phyloP scores from a whole-genome alignment of 148 eudicot species.

The Fallopia convolvulus region DNA sequence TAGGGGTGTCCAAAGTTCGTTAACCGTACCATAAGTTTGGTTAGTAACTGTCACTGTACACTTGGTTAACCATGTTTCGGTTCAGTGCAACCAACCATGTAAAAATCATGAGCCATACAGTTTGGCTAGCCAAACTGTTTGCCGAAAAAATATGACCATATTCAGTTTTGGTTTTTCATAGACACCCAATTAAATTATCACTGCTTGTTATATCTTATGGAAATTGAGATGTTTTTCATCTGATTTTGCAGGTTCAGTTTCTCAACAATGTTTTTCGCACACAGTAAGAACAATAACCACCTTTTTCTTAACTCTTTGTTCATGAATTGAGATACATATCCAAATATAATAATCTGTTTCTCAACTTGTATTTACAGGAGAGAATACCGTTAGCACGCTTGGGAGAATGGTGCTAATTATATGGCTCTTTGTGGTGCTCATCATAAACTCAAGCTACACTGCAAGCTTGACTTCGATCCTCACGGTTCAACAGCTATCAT shows the following conservation, averaged over 20 bases:
- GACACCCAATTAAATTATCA: no score
- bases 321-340: background rate
- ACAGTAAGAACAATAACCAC: conserved; percentile 37
- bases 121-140: no score
- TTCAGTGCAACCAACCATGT: no score
- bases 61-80: no score
- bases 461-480: conserved; percentile 90
- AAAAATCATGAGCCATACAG: no score
- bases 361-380: conserved; percentile 38
- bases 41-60: no score
- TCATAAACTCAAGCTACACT: conserved; percentile 81
- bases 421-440: conserved; percentile 82
- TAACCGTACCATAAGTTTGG: no score
- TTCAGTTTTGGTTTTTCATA: no score
- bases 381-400: conserved; percentile 76
- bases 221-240: conserved; percentile 2
- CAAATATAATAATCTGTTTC: background rate
- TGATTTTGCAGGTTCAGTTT: conserved; percentile 71
- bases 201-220: background rate
- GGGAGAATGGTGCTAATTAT: conserved; percentile 78
- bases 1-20: no score
- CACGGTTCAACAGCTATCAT: conserved; percentile 69
- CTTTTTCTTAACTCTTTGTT: background rate
- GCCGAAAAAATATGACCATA: no score
- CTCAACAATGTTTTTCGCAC: conserved; percentile 72